A percentile compares a stretch with the other conserved stretches of the same genome.
These are phyloP conservation scores for Lactarius indigo DNA, from an alignment of 768 basidiomycete genomes.

Conservation along the genomic window DNA sequence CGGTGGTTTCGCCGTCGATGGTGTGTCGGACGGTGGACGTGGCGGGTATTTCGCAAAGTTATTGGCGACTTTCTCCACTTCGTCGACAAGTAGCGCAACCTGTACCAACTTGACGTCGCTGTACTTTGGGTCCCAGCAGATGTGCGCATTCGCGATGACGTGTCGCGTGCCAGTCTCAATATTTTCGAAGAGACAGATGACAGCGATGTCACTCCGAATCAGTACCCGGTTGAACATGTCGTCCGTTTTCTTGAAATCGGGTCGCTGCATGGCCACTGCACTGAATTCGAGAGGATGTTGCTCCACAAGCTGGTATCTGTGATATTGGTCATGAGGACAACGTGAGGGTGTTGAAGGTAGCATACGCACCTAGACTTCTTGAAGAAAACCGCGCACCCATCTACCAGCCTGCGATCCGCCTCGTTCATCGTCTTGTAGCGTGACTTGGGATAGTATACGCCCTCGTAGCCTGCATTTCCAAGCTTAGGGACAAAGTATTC, in stretches of 20 bases:
- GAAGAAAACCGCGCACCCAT: constrained; percentile 97
- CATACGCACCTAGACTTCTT: constrained; percentile 75
- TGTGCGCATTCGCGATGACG: constrained; percentile 86
- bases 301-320: constrained; percentile 89
- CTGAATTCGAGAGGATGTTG: constrained; percentile 93
- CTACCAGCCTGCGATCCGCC: constrained; percentile 80
- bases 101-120: constrained; percentile 98
- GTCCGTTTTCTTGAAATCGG: constrained; percentile 95
- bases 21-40: constrained; percentile 41
- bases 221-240: constrained; percentile 99
- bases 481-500: constrained; percentile 82
- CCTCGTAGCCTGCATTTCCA: constrained; percentile 76
- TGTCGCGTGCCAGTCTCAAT: constrained; percentile 81
- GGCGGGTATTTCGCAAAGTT: constrained; percentile 84
- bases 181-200: constrained; percentile 84
- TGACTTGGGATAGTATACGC: constrained; percentile 88
- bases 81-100: constrained; percentile 86
- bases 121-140: constrained; percentile 90
- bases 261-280: constrained; percentile 85
- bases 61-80: constrained; percentile 84
- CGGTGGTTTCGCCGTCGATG: constrained; percentile 45
- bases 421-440: constrained; percentile 91
- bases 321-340: neutral
- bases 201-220: constrained; percentile 90
- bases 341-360: neutral